Base-by-base conservation (phyloP, 768 basidiomycete species). In the Lentinula lateritia region DNA sequence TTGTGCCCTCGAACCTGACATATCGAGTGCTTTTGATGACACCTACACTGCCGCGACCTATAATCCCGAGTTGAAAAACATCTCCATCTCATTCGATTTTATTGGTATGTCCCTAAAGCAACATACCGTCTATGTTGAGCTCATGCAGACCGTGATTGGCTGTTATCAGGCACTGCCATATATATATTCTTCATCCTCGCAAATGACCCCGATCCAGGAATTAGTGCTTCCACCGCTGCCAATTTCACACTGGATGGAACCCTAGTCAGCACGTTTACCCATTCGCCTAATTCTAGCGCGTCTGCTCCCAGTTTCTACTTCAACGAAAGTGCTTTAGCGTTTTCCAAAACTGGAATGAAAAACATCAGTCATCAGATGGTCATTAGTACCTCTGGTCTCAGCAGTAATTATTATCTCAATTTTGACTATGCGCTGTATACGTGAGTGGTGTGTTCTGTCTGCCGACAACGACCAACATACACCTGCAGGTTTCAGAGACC, bases 371-470 rank as follows among this genome's bases (percentile, higher is more conserved):
- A 77, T 55, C 67, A 66, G 5, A 61, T 77, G 8, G 50, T 67
- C 0, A 74, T 78, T 59, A 68, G 69, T 0, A 75, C 73, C 1
- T 68, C 72, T 8, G 76, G 72, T 15, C 59, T 69, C 5, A 62
- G 72, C 48, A 63, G 64, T 20, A 62, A 69, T 41, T 66, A 74
- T 36, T 78, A 67, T 52, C 65, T 75, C 35, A 73, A 70, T 58
- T 78, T 78, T 64, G 76, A 78, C 63, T 78, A 76, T 64, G 76
- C 75, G 10, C 70, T 73, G 20, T 78, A 78, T 64, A 77, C 75
- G 77, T 77, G 63, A 60, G 75, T 67, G 18, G 41, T 18, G 23
- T 16, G 9, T 60, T 39, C 23, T 12, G 18, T 38, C 20, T 20
- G 10, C 12, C 4, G 13, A 23, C 38, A 9, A 23, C 38, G 3